Percentiles rank a stretch among this genome's conserved stretches.
These are phyloP conservation scores for Ustilago curta DNA, from an alignment of 1,284 basidiomycete genomes.

Conservation along the genomic window DNA sequence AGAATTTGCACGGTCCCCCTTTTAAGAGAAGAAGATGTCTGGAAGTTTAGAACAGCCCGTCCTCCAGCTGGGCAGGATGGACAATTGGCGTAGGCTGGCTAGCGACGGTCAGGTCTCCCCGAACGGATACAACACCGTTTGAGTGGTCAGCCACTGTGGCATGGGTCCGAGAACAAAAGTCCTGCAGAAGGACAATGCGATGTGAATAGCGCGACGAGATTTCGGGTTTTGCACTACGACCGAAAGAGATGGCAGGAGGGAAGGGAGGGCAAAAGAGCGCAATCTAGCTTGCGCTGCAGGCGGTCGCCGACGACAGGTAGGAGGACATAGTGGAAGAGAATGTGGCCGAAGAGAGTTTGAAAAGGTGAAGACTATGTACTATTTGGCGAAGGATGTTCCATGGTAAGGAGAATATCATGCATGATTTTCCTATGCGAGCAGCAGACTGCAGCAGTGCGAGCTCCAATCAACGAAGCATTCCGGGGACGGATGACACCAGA, in stretches of 20 bases:
- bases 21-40: background rate
- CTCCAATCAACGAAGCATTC: constrained; percentile 4
- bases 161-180: constrained; percentile 14
- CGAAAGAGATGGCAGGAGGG: background rate
- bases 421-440: constrained; percentile 31
- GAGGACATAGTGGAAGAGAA: background rate
- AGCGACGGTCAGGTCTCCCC: background rate
- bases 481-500: background rate
- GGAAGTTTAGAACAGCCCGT: background rate
- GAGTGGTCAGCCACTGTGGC: background rate
- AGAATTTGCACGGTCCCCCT: background rate
- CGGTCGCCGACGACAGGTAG: background rate
- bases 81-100: background rate
- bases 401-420: constrained; percentile 42
- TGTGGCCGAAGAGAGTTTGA: constrained; percentile 3
- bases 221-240: background rate
- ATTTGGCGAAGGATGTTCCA: constrained; percentile 17
- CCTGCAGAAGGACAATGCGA: constrained; percentile 5
- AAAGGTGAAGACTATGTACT: constrained; percentile 1
- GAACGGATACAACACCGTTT: background rate
- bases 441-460: constrained; percentile 10
- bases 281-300: constrained; percentile 1
- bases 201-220: background rate
- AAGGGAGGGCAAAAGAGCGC: background rate
- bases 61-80: background rate